These are phyloP conservation scores for Lactarius hatsudake DNA, from an alignment of 768 basidiomycete genomes.

Conservation along the genomic window DNA sequence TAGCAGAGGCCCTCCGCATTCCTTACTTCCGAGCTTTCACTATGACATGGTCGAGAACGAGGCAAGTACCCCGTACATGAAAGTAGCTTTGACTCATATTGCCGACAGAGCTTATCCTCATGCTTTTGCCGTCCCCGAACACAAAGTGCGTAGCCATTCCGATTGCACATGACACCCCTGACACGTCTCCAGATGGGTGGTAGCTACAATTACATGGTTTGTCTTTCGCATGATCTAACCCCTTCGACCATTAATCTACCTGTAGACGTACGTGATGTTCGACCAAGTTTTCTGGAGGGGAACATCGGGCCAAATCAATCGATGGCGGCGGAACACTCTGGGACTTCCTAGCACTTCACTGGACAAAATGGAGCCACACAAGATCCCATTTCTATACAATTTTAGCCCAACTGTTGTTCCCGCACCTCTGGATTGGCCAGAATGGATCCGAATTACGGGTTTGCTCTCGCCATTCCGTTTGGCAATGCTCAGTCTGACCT, in stretches of 20 bases:
- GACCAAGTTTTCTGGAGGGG: constrained; percentile 98
- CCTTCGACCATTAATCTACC: constrained; percentile 14
- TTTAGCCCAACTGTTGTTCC: constrained; percentile 91
- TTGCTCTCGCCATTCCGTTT: neutral
- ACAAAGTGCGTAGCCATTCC: constrained; percentile 54
- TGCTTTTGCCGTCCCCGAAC: constrained; percentile 96
- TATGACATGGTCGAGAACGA: constrained; percentile 96
- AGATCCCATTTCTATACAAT: constrained; percentile 97
- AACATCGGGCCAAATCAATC: constrained; percentile 90
- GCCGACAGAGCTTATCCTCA: constrained; percentile 85
- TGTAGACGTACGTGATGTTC: constrained; percentile 90
- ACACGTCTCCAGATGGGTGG: constrained; percentile 74
- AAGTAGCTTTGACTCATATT: constrained; percentile 3
- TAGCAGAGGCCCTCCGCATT: constrained; percentile 89
- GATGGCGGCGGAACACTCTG: constrained; percentile 81
- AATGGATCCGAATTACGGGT: constrained; percentile 96
- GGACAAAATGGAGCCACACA: constrained; percentile 96
- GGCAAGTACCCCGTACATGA: constrained; percentile 40
- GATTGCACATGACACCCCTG: constrained; percentile 2
- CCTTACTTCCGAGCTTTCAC: constrained; percentile 96
- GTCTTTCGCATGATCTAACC: constrained; percentile 24
- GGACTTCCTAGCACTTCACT: constrained; percentile 77
- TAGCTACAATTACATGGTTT: constrained; percentile 96
- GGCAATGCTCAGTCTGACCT: constrained; percentile 2
- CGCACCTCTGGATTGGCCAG: constrained; percentile 96